Base-by-base conservation (phyloP, 192 early-diverging fungal species). In the Backusella liffmaniae region DNA sequence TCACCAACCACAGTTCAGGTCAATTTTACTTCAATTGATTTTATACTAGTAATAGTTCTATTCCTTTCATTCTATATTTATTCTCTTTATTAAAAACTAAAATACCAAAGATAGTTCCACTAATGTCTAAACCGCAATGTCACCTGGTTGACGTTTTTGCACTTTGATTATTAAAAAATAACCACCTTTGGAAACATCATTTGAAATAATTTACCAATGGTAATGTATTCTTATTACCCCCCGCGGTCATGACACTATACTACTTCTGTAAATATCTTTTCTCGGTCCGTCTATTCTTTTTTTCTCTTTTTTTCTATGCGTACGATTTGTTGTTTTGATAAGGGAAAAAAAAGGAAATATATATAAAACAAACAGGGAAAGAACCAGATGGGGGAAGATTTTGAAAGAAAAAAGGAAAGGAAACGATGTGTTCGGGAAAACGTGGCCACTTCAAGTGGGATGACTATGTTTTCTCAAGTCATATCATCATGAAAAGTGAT, bases 121-220 rank as follows among this genome's bases (percentile, higher is more conserved):
- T 62, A 62, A 26, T 26, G 26, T 62, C 21, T 62, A 62, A 62
- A 26, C 56, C 13, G 26, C 21, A 62, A 29, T 62, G 56, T 62
- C 56, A 62, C 56, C 56, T 62, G 56, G 56, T 26, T 29, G 21
- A 62, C 23, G 3, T 12, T 62, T 39, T 62, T 62, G 23, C 56
- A 26, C 56, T 5, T 29, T 26, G 23, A 29, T 13, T 26, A 29
- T 26, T 62, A 62, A 29, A 62, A 62, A 0, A 62, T 62, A 62
- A 62, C 56, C 56, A 62, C 56, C 21, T 62, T 62, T 62, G 56
- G 56, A 62, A 62, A 62, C 56, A 62, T 62, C 56, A 62, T 62
- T 62, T 29, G 26, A 62, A 23, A 9, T 18, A 62, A 8, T 13
- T 29, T 29, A 62, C 56, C 56, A 62, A 62, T 62, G 5, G 46